phyloP scores from a whole-genome alignment of 176 grass and related monocot species.

The Eragrostis curvula region DNA sequence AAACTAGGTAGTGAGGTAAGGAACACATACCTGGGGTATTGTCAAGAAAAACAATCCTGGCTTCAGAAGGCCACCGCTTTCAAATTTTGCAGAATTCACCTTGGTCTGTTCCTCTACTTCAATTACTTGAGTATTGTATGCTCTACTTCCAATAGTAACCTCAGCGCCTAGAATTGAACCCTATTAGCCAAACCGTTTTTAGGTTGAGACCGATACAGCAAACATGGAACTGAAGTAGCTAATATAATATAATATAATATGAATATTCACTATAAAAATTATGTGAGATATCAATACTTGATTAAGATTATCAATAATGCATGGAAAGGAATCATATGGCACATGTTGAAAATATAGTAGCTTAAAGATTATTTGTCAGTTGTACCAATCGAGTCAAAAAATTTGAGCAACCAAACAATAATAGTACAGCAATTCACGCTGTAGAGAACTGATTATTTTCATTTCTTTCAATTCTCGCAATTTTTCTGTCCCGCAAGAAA shows the following conservation, averaged over 20 bases:
- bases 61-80: slow-evolving; percentile 61
- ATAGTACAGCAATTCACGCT: too few relatives aligned
- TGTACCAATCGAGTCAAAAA: slow-evolving; percentile 4
- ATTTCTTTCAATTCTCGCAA: too few relatives aligned
- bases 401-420: slow-evolving; percentile 1
- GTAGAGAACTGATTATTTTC: too few relatives aligned
- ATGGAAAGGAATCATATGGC: slow-evolving; percentile 4
- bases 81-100: slow-evolving; percentile 37
- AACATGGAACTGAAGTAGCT: slow-evolving; percentile 12
- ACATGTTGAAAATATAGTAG: background rate
- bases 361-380: background rate
- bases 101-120: slow-evolving; percentile 60
- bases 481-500: too few relatives aligned
- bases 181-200: slow-evolving; percentile 97
- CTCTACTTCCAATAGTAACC: slow-evolving; percentile 72
- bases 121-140: slow-evolving; percentile 70
- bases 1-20: slow-evolving; percentile 4
- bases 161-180: slow-evolving; percentile 99
- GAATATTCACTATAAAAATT: too few relatives aligned
- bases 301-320: slow-evolving; percentile 10
- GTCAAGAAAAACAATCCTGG: slow-evolving; percentile 77
- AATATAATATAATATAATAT: too few relatives aligned
- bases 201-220: slow-evolving; percentile 68
- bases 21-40: slow-evolving; percentile 64
- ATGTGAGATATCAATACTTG: background rate